These are phyloP conservation scores for Lyophyllum atratum DNA, from an alignment of 768 basidiomycete genomes.

Conservation along the genomic window DNA sequence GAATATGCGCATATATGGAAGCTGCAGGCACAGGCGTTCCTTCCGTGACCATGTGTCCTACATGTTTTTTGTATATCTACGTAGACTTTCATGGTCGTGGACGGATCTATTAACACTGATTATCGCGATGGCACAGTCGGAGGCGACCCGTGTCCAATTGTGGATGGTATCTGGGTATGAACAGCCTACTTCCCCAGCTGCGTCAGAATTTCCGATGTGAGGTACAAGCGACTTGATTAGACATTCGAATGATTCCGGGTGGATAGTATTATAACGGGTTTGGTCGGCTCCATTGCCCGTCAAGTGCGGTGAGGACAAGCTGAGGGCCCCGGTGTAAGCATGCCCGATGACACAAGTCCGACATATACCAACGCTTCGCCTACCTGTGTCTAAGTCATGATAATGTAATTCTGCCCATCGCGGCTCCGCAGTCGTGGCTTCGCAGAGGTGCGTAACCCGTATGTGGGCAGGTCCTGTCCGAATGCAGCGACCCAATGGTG, in stretches of 20 bases:
- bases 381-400: no score
- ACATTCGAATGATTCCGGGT: conserved; percentile 8
- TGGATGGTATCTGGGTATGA: not conserved
- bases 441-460: no score
- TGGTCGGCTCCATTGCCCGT: not conserved
- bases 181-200: conserved; percentile 5
- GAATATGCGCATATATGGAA: conserved; percentile 77
- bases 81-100: not conserved
- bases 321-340: no score
- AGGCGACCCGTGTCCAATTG: not conserved
- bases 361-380: no score
- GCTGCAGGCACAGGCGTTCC: conserved; percentile 73
- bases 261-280: not conserved
- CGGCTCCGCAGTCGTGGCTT: no score
- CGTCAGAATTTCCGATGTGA: conserved; percentile 1
- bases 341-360: conserved; percentile 8
- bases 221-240: conserved; percentile 3
- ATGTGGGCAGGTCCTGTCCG: no score
- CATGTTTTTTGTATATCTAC: no score
- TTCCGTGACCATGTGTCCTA: no score
- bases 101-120: not conserved
- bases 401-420: no score
- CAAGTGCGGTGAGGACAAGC: no score
- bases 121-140: no score
- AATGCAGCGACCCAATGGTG: no score